Evolutionary conservation across 331 rosid species (phyloP), one percentile per base, ranked within the genome.

Genomic region (Dryas integrifolia): DNA sequence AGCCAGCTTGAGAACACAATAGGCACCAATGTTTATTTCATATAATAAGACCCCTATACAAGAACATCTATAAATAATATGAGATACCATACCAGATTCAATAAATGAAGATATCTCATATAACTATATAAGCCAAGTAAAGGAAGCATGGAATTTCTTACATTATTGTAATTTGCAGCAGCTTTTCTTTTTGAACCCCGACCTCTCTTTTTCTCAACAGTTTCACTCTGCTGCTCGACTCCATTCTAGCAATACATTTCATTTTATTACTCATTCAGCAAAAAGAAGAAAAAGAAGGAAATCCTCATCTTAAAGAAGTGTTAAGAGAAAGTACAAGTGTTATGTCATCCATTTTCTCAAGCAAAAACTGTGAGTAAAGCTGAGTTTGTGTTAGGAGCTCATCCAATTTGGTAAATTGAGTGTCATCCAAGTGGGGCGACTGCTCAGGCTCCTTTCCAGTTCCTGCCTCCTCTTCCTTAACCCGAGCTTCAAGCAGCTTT

Each of bases 331-430:
- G 48, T 87, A 92, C 99, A 62, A 75, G 52, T 21, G 92, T 82
- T 61, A 95, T 95, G 78, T 95, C 95, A 44, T 95, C 97, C 96
- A 95, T 95, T 80, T 95, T 95, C 90, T 95, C 97, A 38, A 92
- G 79, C 73, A 95, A 84, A 85, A 95, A 92, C 76, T 89, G 92
- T 0, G 99, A 84, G 85, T 85, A 92, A 21, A 95, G 81, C 73
- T 95, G 96, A 3, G 99, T 92, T 77, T 92, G 96, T 0, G 90
- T 88, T 46, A 95, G 76, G 65, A 95, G 97, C 83, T 95, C 99
- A 67, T 95, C 98, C 86, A 95, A 79, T 72, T 90, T 95, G 83
- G 83, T 85, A 67, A 87, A 92, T 80, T 92, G 96, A 5, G 82
- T 70, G 14, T 88, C 90, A 78, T 76, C 83, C 76, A 95, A 81